These are phyloP conservation scores for Rutstroemia sydowiana DNA, from an alignment of 2,329 filamentous ascomycete species.

Conservation along the genomic window DNA sequence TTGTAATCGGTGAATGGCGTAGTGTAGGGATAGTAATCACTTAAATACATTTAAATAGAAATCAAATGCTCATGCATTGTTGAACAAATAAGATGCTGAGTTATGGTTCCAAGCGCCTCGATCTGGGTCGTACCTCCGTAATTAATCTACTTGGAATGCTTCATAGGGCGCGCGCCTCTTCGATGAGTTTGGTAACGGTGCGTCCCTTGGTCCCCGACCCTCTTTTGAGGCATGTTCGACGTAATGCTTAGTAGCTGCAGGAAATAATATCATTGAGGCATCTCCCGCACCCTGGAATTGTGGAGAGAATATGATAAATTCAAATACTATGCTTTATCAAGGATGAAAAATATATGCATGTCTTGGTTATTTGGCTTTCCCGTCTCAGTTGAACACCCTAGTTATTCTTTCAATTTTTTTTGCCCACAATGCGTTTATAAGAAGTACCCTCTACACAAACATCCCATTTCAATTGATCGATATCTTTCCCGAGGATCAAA, in stretches of 20 bases:
- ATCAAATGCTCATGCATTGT: too few relatives aligned
- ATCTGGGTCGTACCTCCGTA: too few relatives aligned
- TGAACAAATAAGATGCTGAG: too few relatives aligned
- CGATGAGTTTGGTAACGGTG: neutral
- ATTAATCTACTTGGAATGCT: too few relatives aligned
- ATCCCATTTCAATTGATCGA: neutral
- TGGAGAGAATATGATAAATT: constrained; percentile 7
- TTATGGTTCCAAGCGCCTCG: too few relatives aligned
- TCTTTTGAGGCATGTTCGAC: constrained; percentile 1
- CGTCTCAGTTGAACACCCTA: neutral
- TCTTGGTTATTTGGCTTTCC: neutral
- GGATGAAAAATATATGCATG: neutral
- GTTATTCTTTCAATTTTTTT: neutral
- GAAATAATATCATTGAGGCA: neutral
- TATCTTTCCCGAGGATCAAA: neutral
- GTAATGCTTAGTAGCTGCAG: neutral
- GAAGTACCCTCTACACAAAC: too few relatives aligned
- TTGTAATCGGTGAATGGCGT: too few relatives aligned
- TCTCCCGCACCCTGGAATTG: neutral
- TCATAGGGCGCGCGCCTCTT: constrained; percentile 2
- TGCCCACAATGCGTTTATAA: too few relatives aligned
- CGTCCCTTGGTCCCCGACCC: constrained; percentile 5
- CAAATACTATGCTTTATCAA: neutral
- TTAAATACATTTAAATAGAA: too few relatives aligned
- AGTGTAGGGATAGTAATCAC: too few relatives aligned